Evolutionary conservation across 176 grass and related monocot species (phyloP).

Genomic region (Bonia amplexicaulis): DNA sequence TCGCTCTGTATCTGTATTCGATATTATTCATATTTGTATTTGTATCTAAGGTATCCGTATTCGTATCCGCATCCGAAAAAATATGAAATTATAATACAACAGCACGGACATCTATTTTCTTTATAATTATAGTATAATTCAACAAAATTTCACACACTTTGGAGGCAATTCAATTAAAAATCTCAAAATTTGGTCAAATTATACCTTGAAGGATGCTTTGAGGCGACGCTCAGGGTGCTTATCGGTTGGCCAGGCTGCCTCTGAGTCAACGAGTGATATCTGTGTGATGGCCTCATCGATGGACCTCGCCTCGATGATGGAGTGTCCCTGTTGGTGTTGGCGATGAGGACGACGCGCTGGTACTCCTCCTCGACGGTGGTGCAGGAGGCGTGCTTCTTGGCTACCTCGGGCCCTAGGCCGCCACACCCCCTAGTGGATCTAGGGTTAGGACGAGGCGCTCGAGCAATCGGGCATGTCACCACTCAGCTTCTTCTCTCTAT

Average conservation of each 20-base stretch:
- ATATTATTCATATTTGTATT: too few relatives aligned
- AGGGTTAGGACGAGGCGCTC: too few relatives aligned
- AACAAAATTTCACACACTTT: background rate
- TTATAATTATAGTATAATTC: too few relatives aligned
- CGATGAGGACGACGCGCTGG: conserved; percentile 68
- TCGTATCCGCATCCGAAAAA: too few relatives aligned
- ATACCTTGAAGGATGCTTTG: conserved; percentile 87
- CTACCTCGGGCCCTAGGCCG: conserved; percentile 28
- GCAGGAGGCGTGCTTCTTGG: conserved; percentile 67
- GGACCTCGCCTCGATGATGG: conserved; percentile 72
- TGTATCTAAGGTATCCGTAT: too few relatives aligned
- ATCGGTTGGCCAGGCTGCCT: conserved; percentile 41
- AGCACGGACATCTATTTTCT: background rate
- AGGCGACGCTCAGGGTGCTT: conserved; percentile 89
- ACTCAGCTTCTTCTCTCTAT: too few relatives aligned
- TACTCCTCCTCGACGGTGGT: conserved; percentile 86
- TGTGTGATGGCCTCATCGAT: conserved; percentile 70
- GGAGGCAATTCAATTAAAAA: background rate
- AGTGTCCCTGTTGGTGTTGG: conserved; percentile 94
- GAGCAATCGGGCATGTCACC: too few relatives aligned
- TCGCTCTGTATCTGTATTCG: too few relatives aligned
- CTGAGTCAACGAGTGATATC: conserved; percentile 54
- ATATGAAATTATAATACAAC: background rate
- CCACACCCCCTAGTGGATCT: too few relatives aligned
- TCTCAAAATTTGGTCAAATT: background rate